Base-by-base conservation (phyloP, 78 protist species). In the Dictyostelium citrinum region DNA sequence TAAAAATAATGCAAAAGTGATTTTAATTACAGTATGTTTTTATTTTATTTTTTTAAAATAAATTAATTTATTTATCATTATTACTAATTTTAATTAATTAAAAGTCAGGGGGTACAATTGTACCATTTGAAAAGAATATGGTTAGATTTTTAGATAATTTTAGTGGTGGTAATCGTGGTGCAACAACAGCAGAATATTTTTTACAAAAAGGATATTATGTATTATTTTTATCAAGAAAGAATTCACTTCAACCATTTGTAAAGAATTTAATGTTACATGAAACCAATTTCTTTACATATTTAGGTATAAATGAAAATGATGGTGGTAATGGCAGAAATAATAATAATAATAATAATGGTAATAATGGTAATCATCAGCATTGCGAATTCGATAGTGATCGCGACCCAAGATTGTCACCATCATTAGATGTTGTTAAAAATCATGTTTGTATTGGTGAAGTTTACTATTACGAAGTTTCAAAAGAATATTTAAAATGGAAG, bases 71-170 rank as follows among this genome's bases (percentile, higher is more conserved):
- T 2, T 11, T 16, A 11, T 68, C 29, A 39, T 68, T 33, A 49
- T 29, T 82, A 5, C 35, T 6, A 20, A 37, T n/a, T n/a, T n/a
- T n/a, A 37, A 37, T 39, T 7, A 3, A 39, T 5, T 37, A 37
- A 37, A 31, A 93, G 96, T 93, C 96, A 68, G 96, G 96, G n/a
- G 96, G 96, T 35, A 96, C 97, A 2, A 78, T 90, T 7, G 95
- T 96, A 39, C 96, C 96, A 83, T 82, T 96, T 6, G 97, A 96
- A 81, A 82, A 84, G 84, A 96, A 96, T 74, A 93, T 90, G 72
- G 97, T 96, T 31, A 86, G 97, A 71, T 96, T 91, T 81, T 33
- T 96, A 74, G 97, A 93, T 81, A 96, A 93, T 58, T 96, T 96
- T 90, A 61, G 84, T 79, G 95, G 86, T 82, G 95, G 95, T 86